phyloP scores from a whole-genome alignment of 2,329 filamentous ascomycete genomes.

The Ilyonectria destructans region DNA sequence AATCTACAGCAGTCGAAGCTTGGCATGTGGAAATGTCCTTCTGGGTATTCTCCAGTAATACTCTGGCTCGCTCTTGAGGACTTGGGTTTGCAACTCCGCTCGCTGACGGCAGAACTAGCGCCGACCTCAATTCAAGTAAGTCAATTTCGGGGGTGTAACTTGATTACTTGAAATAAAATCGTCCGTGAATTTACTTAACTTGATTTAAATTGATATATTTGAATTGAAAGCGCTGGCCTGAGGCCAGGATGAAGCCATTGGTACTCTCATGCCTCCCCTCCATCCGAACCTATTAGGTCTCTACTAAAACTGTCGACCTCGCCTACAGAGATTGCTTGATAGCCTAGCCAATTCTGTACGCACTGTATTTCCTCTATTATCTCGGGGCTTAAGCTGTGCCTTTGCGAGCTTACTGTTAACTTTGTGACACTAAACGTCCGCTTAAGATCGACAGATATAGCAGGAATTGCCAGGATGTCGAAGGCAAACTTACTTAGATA shows the following conservation, averaged over 20 bases:
- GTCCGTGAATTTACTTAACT: not conserved
- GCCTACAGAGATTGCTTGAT: not conserved
- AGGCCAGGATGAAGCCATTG: slow-evolving; percentile 2
- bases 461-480: slow-evolving; percentile 1
- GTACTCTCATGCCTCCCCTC: not conserved
- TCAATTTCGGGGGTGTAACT: not conserved
- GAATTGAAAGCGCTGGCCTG: slow-evolving; percentile 3
- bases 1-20: too few relatives aligned
- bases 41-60: too few relatives aligned
- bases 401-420: not conserved
- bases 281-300: not conserved
- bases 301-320: not conserved
- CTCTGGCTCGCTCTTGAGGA: too few relatives aligned
- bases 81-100: too few relatives aligned
- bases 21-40: too few relatives aligned
- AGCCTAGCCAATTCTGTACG: not conserved
- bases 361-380: not conserved
- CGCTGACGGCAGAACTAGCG: too few relatives aligned
- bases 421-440: slow-evolving; percentile 1
- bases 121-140: slow-evolving; percentile 1
- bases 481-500: not conserved
- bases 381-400: not conserved
- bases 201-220: slow-evolving; percentile 1
- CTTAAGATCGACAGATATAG: not conserved
- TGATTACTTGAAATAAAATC: not conserved